Percentiles rank a stretch among this genome's conserved stretches.
These are phyloP conservation scores for Capsella bursapastoris DNA, from an alignment of 345 rosid genomes.

Conservation along the genomic window DNA sequence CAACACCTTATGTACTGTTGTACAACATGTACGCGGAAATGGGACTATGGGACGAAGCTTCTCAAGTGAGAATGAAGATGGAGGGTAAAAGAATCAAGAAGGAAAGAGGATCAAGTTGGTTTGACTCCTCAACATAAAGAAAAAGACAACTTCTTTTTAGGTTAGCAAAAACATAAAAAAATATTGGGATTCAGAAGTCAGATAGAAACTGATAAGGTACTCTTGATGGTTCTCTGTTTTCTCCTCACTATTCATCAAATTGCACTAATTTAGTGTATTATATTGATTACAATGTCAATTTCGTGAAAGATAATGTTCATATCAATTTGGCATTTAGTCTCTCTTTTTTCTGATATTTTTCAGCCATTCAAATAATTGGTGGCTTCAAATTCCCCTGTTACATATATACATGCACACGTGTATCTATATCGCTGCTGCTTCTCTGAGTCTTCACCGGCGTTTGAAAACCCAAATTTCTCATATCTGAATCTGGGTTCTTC, in stretches of 20 bases:
- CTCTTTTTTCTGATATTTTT: slow-evolving; percentile 25
- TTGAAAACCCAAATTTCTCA: background rate
- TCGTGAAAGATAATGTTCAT: slow-evolving; percentile 12
- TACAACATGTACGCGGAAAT: slow-evolving; percentile 70
- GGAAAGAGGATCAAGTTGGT: slow-evolving; percentile 57
- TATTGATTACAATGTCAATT: background rate
- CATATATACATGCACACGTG: background rate
- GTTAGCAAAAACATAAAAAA: background rate
- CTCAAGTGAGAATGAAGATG: slow-evolving; percentile 59
- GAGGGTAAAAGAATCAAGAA: slow-evolving; percentile 58
- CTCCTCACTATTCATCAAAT: background rate
- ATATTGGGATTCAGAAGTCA: slow-evolving; percentile 6
- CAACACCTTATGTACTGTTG: slow-evolving; percentile 67
- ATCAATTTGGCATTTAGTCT: background rate
- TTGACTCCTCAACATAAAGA: slow-evolving; percentile 38
- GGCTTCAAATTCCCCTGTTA: slow-evolving; percentile 49
- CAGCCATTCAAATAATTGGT: slow-evolving; percentile 65
- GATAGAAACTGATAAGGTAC: slow-evolving; percentile 28
- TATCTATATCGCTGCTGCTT: slow-evolving; percentile 18
- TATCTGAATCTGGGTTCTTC: slow-evolving; percentile 23
- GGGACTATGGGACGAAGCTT: slow-evolving; percentile 70
- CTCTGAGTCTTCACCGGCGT: background rate
- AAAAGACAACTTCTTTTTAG: background rate
- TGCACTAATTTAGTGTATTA: background rate
- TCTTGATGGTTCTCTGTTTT: slow-evolving; percentile 1